Evolutionary conservation across 257 asterid genomes (phyloP), one percentile per base, ranked within the genome.

Genomic region (Petunia axillaris): DNA sequence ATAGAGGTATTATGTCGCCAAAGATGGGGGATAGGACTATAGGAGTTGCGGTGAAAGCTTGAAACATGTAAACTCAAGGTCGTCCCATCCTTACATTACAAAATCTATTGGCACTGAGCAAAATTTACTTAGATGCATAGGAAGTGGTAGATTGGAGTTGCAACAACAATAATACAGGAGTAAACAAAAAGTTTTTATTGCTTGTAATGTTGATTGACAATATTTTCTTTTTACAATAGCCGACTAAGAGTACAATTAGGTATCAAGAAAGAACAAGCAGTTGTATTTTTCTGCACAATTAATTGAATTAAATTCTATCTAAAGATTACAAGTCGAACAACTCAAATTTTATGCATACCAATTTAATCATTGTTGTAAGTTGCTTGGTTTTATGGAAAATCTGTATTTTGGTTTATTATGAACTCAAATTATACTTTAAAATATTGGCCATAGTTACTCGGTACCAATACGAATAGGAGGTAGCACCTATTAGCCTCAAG

Each of bases 301-400:
- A 48, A 46, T 70, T 70, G 77, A 70, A 71, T 48, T 48, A 71
- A 71, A 48, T 10, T 71, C 48, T 71, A 16, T 25, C 44, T 70
- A 9, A 58, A 70, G 44, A 58, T 25, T n/a, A 48, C 25, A 71
- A 70, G 58, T 46, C 59, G 16, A 46, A 9, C 25, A 68, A 16
- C 37, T 68, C 76, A 68, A 68, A 41, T n/a, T 44, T 68, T 54
- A 43, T 44, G 16, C 43, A 39, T 65, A 50, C 10, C 58, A 16
- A 53, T 70, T 44, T 41, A 68, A 8, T 68, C 58, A 16, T 8
- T 68, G 8, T 68, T 16, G 58, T 68, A 44, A 71, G 59, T 48
- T 71, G 10, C 57, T 10, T 16, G 57, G 10, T 25, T 70, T 46
- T n/a, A 38, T 70, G 9, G 0, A 4, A 43, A 9, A 38, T 25